A percentile compares a stretch with the other conserved stretches of the same genome.
Evolutionary conservation across 2,329 filamentous ascomycete species (phyloP).

Genomic region (Aspergillus phoenicis): DNA sequence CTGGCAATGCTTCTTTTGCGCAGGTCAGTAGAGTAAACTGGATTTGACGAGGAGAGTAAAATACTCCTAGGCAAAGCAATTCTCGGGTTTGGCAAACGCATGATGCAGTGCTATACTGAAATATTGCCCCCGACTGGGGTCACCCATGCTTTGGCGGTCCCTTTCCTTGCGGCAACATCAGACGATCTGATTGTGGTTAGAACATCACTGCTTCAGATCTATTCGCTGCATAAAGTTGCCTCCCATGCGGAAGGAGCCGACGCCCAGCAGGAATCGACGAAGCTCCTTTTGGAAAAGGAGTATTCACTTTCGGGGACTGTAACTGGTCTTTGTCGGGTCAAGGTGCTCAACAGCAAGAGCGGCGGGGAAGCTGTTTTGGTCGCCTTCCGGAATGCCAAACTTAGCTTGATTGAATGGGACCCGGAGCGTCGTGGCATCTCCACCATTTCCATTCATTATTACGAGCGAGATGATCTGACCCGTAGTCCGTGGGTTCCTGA

Average conservation of each 20-base stretch:
- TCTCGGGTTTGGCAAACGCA: slow-evolving; percentile 4
- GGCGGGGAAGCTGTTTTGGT: slow-evolving; percentile 83
- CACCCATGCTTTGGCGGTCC: slow-evolving; percentile 78
- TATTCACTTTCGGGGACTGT: slow-evolving; percentile 82
- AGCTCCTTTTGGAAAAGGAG: slow-evolving; percentile 82
- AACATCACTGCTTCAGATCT: slow-evolving; percentile 90
- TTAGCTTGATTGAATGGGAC: slow-evolving; percentile 94
- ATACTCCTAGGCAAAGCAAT: neutral
- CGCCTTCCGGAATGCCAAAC: slow-evolving; percentile 85
- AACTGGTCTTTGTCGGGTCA: slow-evolving; percentile 78
- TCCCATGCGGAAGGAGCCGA: slow-evolving; percentile 47
- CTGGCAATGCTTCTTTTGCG: slow-evolving; percentile 14
- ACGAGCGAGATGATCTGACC: slow-evolving; percentile 88
- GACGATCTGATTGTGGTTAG: slow-evolving; percentile 89
- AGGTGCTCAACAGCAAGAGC: slow-evolving; percentile 70
- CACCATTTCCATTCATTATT: slow-evolving; percentile 95
- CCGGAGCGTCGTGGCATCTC: slow-evolving; percentile 74
- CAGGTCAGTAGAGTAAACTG: slow-evolving; percentile 16
- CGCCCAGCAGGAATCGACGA: slow-evolving; percentile 67
- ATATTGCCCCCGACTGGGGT: slow-evolving; percentile 91
- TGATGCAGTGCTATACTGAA: slow-evolving; percentile 98
- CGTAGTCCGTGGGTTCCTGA: slow-evolving; percentile 79
- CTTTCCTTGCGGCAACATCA: slow-evolving; percentile 73
- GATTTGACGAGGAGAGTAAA: neutral
- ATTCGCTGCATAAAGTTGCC: slow-evolving; percentile 66